phyloP scores from a whole-genome alignment of 2,329 filamentous ascomycete genomes.

The Laburnicola sp. region DNA sequence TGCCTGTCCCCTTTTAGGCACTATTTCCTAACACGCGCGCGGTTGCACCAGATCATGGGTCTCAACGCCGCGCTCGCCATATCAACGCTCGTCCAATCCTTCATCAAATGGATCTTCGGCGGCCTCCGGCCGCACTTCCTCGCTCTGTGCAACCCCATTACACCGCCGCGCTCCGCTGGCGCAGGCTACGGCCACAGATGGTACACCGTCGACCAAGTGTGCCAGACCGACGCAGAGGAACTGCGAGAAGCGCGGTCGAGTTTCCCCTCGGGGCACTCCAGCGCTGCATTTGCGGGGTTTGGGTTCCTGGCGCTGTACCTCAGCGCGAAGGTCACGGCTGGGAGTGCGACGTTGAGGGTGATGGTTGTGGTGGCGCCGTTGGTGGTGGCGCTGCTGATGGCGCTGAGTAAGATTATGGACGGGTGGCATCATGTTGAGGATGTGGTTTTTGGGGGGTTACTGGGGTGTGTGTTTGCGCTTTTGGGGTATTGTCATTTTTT shows the following conservation, averaged over 20 bases:
- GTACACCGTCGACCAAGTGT: constrained; percentile 21
- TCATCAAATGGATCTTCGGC: constrained; percentile 41
- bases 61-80: constrained; percentile 36
- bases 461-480: constrained; percentile 66
- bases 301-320: constrained; percentile 34
- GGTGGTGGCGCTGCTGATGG: constrained; percentile 65
- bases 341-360: neutral
- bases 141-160: constrained; percentile 23
- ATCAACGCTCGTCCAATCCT: constrained; percentile 30
- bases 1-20: too few species aligned
- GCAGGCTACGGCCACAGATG: constrained; percentile 10
- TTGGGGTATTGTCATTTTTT: constrained; percentile 63
- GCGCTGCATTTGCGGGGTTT: constrained; percentile 39
- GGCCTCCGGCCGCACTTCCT: constrained; percentile 43
- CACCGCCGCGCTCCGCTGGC: constrained; percentile 1
- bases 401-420: constrained; percentile 66
- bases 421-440: constrained; percentile 73
- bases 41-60: constrained; percentile 29
- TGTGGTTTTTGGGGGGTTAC: constrained; percentile 62
- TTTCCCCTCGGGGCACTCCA: constrained; percentile 36
- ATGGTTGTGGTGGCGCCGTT: constrained; percentile 67
- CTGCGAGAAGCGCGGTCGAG: constrained; percentile 35
- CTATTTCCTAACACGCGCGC: too few species aligned
- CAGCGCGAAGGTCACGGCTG: too few species aligned
- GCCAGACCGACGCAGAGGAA: constrained; percentile 13